Percentiles rank a stretch among this genome's conserved stretches.
These are phyloP conservation scores for Blastocystis sp. DNA, from an alignment of 352 stramenopile genomes.

Conservation along the genomic window DNA sequence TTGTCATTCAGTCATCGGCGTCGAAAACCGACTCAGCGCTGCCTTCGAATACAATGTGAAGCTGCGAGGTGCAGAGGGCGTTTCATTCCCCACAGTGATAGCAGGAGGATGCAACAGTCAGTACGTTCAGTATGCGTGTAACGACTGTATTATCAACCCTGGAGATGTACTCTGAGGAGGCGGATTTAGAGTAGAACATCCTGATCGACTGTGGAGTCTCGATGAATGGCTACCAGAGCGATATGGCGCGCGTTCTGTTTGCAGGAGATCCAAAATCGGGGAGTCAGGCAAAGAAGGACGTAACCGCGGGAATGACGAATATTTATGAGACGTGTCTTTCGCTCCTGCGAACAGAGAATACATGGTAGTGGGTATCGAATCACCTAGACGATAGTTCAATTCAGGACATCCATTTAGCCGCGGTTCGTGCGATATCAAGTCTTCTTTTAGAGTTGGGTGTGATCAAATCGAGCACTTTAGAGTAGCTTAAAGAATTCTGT, in stretches of 20 bases:
- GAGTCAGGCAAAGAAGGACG: not conserved
- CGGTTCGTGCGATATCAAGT: not conserved
- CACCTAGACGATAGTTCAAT: not conserved
- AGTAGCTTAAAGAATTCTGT: not conserved
- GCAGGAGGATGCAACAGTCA: conserved; percentile 16
- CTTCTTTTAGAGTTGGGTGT: conserved; percentile 11
- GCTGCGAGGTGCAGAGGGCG: conserved; percentile 13
- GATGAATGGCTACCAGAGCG: conserved; percentile 49
- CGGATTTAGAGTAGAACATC: not conserved
- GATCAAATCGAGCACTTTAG: conserved; percentile 23
- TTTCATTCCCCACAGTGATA: conserved; percentile 24
- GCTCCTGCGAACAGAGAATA: not conserved
- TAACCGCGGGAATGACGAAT: conserved; percentile 7
- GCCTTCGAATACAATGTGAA: conserved; percentile 46
- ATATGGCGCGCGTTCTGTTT: conserved; percentile 43
- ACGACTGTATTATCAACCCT: conserved; percentile 35
- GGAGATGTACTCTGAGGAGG: not conserved
- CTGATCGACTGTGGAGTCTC: conserved; percentile 24
- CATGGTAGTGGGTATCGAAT: not conserved
- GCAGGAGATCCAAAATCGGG: not conserved
- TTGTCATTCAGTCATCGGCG: conserved; percentile 20
- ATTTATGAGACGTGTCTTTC: conserved; percentile 19
- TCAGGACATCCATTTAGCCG: conserved; percentile 2
- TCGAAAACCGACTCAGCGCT: conserved; percentile 39
- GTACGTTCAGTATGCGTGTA: conserved; percentile 19